A percentile compares a stretch with the other conserved stretches of the same genome.
Conservation (phyloP, 345 rosid species). For the Melaleuca quinquenervia region DNA sequence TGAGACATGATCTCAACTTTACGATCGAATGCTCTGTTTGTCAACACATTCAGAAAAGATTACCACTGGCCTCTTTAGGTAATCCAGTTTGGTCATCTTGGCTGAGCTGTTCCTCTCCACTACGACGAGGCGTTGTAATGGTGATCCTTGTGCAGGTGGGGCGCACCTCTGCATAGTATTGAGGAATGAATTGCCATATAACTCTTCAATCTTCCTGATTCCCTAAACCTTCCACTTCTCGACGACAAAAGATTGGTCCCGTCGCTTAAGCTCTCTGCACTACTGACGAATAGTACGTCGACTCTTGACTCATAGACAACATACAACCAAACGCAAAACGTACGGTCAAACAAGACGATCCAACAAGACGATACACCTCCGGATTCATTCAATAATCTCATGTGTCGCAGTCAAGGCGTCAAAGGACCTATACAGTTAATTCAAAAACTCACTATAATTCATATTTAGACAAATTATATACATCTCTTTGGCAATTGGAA, state of each 20-base stretch:
- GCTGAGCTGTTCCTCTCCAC: no score
- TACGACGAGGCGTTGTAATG: no score
- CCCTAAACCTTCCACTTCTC: neutral
- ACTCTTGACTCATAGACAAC: neutral
- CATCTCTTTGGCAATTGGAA: neutral
- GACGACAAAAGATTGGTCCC: neutral
- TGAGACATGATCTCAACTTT: no score
- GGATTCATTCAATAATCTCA: neutral
- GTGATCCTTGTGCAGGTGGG: no score
- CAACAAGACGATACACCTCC: neutral
- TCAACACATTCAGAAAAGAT: no score
- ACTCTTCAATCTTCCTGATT: neutral
- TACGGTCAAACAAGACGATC: neutral
- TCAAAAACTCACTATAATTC: neutral
- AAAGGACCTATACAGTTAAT: neutral
- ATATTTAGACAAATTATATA: neutral
- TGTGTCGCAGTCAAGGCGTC: neutral
- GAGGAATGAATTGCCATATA: neutral
- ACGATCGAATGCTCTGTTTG: no score
- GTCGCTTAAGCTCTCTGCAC: neutral
- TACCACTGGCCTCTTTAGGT: no score
- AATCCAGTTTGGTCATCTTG: no score
- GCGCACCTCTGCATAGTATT: neutral
- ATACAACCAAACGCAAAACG: neutral
- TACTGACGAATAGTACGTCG: neutral